A percentile compares a stretch with the other conserved stretches of the same genome.
Conservation (phyloP, 2,329 filamentous ascomycete species). For the Zasmidium cellare region DNA sequence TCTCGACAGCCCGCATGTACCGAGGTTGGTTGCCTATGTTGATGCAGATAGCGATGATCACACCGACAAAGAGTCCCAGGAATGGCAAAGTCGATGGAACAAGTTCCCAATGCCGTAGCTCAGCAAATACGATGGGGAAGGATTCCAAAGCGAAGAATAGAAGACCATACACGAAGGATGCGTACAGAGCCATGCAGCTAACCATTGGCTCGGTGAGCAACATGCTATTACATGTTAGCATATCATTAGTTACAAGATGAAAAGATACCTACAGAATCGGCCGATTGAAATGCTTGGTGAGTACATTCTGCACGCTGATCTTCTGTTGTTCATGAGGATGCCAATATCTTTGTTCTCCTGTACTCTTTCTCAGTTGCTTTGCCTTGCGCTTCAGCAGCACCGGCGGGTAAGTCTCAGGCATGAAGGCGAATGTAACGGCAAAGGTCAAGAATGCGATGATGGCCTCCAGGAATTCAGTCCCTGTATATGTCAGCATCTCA, state of each 20-base stretch:
- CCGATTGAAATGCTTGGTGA: slow-evolving; percentile 44
- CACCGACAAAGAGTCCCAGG: slow-evolving; percentile 47
- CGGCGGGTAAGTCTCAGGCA: slow-evolving; percentile 8
- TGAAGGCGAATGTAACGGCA: not conserved
- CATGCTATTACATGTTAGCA: slow-evolving; percentile 32
- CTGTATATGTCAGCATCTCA: not conserved
- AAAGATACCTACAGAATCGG: slow-evolving; percentile 27
- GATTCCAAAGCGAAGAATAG: slow-evolving; percentile 49
- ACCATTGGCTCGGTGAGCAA: slow-evolving; percentile 49
- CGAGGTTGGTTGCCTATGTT: slow-evolving; percentile 50
- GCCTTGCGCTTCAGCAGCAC: slow-evolving; percentile 41
- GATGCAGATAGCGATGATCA: slow-evolving; percentile 38
- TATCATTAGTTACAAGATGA: not conserved
- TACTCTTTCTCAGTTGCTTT: slow-evolving; percentile 32
- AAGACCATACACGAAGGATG: slow-evolving; percentile 39
- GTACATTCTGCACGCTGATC: slow-evolving; percentile 39
- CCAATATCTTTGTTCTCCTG: slow-evolving; percentile 22
- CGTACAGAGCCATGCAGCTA: slow-evolving; percentile 25
- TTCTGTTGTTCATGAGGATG: slow-evolving; percentile 47
- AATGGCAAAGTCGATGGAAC: slow-evolving; percentile 48
- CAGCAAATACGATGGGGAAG: slow-evolving; percentile 47
- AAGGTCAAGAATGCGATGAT: slow-evolving; percentile 2
- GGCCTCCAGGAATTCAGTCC: slow-evolving; percentile 3
- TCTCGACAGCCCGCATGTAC: slow-evolving; percentile 39
- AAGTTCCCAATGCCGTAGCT: slow-evolving; percentile 41